Conservation (phyloP, 164 flowering plant genomes). For the Macadamia integrifolia region DNA sequence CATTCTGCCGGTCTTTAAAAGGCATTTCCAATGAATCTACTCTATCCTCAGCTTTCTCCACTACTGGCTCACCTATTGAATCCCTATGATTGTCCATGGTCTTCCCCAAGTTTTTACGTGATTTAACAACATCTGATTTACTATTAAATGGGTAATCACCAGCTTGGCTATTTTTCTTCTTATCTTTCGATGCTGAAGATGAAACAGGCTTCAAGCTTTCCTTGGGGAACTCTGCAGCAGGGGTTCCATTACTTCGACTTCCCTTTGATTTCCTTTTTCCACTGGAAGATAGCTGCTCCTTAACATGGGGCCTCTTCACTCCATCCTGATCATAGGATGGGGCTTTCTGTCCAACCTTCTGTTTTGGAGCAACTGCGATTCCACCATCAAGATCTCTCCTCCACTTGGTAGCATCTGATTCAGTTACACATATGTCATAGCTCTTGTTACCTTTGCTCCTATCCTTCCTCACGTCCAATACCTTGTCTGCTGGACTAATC, state of each 20-base stretch:
- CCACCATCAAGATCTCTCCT: constrained; percentile 22
- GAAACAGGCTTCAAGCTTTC: constrained; percentile 22
- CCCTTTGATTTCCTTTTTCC: constrained; percentile 40
- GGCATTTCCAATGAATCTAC: constrained; percentile 8
- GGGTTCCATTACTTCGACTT: constrained; percentile 15
- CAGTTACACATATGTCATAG: constrained; percentile 12
- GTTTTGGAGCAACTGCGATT: constrained; percentile 11
- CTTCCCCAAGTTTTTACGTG: constrained; percentile 32
- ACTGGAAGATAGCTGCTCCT: constrained; percentile 15
- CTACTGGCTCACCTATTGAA: constrained; percentile 9
- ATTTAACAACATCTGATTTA: constrained; percentile 22
- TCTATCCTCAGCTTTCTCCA: constrained; percentile 16
- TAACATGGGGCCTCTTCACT: constrained; percentile 10
- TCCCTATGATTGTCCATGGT: constrained; percentile 29
- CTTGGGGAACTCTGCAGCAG: constrained; percentile 17
- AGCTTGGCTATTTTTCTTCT: constrained; percentile 14
- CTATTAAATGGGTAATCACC: constrained; percentile 18
- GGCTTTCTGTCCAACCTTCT: constrained; percentile 19
- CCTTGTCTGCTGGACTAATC: constrained; percentile 19
- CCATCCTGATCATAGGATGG: constrained; percentile 13
- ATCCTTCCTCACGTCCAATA: constrained; percentile 15
- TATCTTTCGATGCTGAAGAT: constrained; percentile 20
- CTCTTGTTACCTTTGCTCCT: constrained; percentile 18
- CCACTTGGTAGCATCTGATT: constrained; percentile 15
- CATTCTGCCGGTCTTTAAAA: constrained; percentile 25